Percentiles rank a stretch among this genome's conserved stretches.
These are phyloP conservation scores for Microcera coccophila DNA, from an alignment of 2,329 filamentous ascomycete genomes.

Conservation along the genomic window DNA sequence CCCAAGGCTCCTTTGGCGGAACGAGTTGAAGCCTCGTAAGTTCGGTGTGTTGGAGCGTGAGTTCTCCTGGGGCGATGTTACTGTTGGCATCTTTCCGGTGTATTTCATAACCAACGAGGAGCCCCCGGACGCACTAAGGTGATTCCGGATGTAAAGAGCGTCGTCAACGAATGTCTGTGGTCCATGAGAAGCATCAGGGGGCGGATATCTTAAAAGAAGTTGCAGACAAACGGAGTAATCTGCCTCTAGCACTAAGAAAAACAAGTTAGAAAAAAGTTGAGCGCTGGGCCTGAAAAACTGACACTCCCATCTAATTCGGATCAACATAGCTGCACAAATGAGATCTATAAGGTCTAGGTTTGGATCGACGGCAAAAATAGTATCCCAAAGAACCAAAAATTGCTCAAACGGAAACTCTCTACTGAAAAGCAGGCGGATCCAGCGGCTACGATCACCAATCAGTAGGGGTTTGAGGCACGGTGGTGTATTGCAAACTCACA, in stretches of 20 bases:
- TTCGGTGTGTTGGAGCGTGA: slow-evolving; percentile 34
- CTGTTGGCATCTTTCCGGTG: slow-evolving; percentile 51
- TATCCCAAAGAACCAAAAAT: slow-evolving; percentile 82
- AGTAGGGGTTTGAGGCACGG: not conserved
- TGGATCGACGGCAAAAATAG: slow-evolving; percentile 82
- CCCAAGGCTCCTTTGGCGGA: slow-evolving; percentile 41
- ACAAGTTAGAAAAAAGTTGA: no score
- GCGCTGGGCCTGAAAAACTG: slow-evolving; percentile 39
- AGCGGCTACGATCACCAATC: no score
- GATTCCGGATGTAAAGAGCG: slow-evolving; percentile 67
- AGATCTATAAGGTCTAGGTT: slow-evolving; percentile 77
- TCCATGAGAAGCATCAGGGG: slow-evolving; percentile 56
- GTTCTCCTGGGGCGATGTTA: slow-evolving; percentile 22
- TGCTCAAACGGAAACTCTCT: slow-evolving; percentile 89
- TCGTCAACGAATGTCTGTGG: slow-evolving; percentile 83
- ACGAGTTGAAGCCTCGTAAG: slow-evolving; percentile 30
- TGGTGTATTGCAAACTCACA: slow-evolving; percentile 50
- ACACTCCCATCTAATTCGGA: slow-evolving; percentile 88
- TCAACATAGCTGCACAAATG: slow-evolving; percentile 89
- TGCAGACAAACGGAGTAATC: slow-evolving; percentile 86
- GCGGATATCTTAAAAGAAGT: slow-evolving; percentile 77
- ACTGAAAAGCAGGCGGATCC: slow-evolving; percentile 89
- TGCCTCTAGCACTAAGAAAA: slow-evolving; percentile 66
- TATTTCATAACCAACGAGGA: slow-evolving; percentile 67
- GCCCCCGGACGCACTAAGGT: slow-evolving; percentile 60